A percentile compares a stretch with the other conserved stretches of the same genome.
phyloP scores from a whole-genome alignment of 768 basidiomycete genomes.

The Fomitopsis pulvina region DNA sequence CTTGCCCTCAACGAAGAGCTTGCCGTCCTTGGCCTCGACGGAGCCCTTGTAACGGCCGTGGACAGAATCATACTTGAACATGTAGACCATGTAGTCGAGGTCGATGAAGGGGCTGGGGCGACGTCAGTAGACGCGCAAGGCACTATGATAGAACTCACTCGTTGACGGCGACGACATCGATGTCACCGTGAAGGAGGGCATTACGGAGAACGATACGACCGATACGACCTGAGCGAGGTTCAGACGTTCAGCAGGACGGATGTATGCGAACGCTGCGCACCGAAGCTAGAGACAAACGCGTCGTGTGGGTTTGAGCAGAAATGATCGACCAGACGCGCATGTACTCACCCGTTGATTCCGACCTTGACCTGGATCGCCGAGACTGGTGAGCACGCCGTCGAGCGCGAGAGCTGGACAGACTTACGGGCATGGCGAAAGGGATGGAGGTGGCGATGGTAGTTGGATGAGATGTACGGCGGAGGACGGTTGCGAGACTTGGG shows the following conservation, averaged over 20 bases:
- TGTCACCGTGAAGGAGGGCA: constrained; percentile 67
- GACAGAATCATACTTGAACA: constrained; percentile 97
- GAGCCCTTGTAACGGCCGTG: constrained; percentile 89
- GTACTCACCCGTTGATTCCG: constrained; percentile 89
- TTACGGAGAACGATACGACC: constrained; percentile 98
- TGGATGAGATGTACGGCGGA: constrained; percentile 4
- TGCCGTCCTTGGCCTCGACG: constrained; percentile 78
- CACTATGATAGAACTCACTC: constrained; percentile 50
- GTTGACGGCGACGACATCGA: constrained; percentile 91
- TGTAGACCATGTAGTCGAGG: constrained; percentile 98
- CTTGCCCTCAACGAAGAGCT: constrained; percentile 82
- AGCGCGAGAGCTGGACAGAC: not conserved
- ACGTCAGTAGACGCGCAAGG: constrained; percentile 5
- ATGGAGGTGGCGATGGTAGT: not conserved
- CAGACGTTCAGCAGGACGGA: not conserved
- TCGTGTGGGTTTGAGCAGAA: not conserved
- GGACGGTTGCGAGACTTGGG: not conserved
- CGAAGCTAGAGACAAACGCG: constrained; percentile 49
- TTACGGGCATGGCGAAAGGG: constrained; percentile 13
- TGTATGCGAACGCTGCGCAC: constrained; percentile 36
- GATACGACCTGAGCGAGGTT: constrained; percentile 72
- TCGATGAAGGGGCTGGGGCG: constrained; percentile 86
- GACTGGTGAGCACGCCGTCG: not conserved
- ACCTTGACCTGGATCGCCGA: constrained; percentile 59
- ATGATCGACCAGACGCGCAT: constrained; percentile 3